phyloP scores from a whole-genome alignment of 176 grass and related monocot species.

The Paspalum vaginatum region DNA sequence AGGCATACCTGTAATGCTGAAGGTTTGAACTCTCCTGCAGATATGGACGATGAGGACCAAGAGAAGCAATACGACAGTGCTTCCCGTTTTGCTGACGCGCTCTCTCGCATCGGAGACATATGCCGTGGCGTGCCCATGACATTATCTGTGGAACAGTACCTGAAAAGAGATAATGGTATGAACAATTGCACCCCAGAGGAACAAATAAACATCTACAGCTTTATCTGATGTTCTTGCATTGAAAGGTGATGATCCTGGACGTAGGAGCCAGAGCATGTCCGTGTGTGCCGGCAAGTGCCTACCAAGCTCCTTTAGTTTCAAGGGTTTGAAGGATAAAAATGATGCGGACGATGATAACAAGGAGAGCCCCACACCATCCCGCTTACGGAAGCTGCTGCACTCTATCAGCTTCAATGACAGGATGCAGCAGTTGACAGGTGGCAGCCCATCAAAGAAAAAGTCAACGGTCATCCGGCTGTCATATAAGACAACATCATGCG shows the following conservation, averaged over 20 bases:
- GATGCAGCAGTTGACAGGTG: conserved; percentile 53
- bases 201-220: conserved; percentile 13
- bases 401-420: conserved; percentile 90
- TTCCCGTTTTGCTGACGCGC: conserved; percentile 57
- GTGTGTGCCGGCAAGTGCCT: conserved; percentile 37
- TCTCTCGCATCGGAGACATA: conserved; percentile 61
- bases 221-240: conserved; percentile 39
- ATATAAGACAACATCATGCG: conserved; percentile 84
- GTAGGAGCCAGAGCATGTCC: conserved; percentile 51
- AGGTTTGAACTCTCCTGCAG: conserved; percentile 32
- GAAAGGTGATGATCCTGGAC: conserved; percentile 56
- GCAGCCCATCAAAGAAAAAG: conserved; percentile 69
- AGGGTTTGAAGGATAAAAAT: conserved; percentile 60
- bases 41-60: conserved; percentile 50
- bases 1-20: neutral
- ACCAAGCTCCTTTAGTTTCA: conserved; percentile 58
- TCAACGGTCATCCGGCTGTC: conserved; percentile 77
- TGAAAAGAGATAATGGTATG: conserved; percentile 63
- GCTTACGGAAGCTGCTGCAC: conserved; percentile 61
- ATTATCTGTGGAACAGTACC: conserved; percentile 64
- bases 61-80: conserved; percentile 53
- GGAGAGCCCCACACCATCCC: conserved; percentile 57
- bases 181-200: conserved; percentile 9
- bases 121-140: conserved; percentile 55
- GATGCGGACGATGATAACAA: conserved; percentile 64